Evolutionary conservation across 2,329 filamentous ascomycete species (phyloP).

Genomic region (Ustulina deusta): DNA sequence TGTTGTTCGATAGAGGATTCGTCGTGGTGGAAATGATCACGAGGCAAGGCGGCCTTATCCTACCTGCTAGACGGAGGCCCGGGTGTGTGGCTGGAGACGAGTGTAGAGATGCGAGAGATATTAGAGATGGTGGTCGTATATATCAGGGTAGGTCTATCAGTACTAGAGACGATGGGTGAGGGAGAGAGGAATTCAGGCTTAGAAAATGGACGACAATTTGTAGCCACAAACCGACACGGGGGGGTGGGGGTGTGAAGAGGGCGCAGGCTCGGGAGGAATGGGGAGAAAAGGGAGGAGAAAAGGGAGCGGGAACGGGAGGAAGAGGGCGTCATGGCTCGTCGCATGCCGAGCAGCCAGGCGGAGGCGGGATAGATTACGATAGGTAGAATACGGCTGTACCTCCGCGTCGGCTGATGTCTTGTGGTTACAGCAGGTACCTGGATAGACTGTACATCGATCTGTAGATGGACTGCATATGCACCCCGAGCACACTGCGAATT

Average conservation of each 20-base stretch:
- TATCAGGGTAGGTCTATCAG: slow-evolving; percentile 32
- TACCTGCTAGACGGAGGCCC: slow-evolving; percentile 40
- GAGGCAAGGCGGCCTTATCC: slow-evolving; percentile 47
- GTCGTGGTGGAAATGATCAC: slow-evolving; percentile 33
- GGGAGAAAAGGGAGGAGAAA: slow-evolving; percentile 23
- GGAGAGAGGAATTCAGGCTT: slow-evolving; percentile 8
- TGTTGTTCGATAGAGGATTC: slow-evolving; percentile 25
- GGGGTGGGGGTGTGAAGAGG: slow-evolving; percentile 8
- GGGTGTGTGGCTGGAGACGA: slow-evolving; percentile 31
- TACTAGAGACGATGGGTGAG: slow-evolving; percentile 26
- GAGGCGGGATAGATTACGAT: slow-evolving; percentile 7
- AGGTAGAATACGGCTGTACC: neutral
- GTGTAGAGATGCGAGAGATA: slow-evolving; percentile 15
- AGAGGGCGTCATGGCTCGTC: slow-evolving; percentile 29
- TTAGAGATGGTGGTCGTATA: slow-evolving; percentile 16
- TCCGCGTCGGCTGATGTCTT: slow-evolving; percentile 18
- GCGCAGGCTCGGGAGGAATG: slow-evolving; percentile 20
- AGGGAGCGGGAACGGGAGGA: slow-evolving; percentile 14
- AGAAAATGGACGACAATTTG: slow-evolving; percentile 11
- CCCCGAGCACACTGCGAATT: slow-evolving; percentile 4
- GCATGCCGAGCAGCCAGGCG: slow-evolving; percentile 12
- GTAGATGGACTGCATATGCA: slow-evolving; percentile 11
- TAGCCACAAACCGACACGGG: slow-evolving; percentile 22
- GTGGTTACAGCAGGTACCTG: slow-evolving; percentile 2
- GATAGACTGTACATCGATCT: neutral